Conservation (phyloP, 768 basidiomycete species). For the Chlorophyllum brunneum region DNA sequence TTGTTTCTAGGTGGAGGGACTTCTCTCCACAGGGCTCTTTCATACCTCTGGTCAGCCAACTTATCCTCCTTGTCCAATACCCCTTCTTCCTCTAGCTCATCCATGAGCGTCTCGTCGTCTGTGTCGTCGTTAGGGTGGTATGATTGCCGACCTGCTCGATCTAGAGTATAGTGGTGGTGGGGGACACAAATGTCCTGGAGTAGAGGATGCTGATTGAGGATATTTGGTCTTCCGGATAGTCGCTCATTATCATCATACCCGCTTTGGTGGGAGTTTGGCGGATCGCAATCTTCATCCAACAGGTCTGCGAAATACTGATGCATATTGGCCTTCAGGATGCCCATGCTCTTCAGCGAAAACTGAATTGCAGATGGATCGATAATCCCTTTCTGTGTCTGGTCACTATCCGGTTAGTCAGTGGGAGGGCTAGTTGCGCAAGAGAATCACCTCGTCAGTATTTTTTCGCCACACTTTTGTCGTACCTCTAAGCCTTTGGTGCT, state of each 20-base stretch:
- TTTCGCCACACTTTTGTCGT: slow-evolving; percentile 59
- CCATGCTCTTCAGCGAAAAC: slow-evolving; percentile 47
- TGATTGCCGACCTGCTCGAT: background rate
- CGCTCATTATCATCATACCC: slow-evolving; percentile 16
- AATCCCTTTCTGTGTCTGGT: slow-evolving; percentile 33
- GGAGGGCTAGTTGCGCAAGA: background rate
- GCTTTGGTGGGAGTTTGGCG: slow-evolving; percentile 12
- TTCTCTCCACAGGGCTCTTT: slow-evolving; percentile 37
- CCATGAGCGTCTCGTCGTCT: slow-evolving; percentile 21
- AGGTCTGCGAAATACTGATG: slow-evolving; percentile 38
- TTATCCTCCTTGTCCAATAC: slow-evolving; percentile 35
- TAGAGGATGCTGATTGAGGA: slow-evolving; percentile 1
- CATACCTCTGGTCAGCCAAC: slow-evolving; percentile 27
- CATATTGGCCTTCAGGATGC: slow-evolving; percentile 32
- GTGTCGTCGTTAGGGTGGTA: slow-evolving; percentile 19
- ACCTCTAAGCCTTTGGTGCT: slow-evolving; percentile 54
- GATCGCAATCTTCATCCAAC: slow-evolving; percentile 15
- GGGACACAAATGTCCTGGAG: slow-evolving; percentile 7
- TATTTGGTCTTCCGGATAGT: background rate
- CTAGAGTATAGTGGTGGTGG: slow-evolving; percentile 5
- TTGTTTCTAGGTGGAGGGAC: background rate
- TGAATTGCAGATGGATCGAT: slow-evolving; percentile 33
- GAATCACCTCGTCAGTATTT: slow-evolving; percentile 36
- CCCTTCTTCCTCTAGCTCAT: slow-evolving; percentile 41
- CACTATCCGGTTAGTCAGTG: background rate